These are phyloP conservation scores for Pseudogymnoascus sp. DNA, from an alignment of 2,329 filamentous ascomycete species.

Conservation along the genomic window DNA sequence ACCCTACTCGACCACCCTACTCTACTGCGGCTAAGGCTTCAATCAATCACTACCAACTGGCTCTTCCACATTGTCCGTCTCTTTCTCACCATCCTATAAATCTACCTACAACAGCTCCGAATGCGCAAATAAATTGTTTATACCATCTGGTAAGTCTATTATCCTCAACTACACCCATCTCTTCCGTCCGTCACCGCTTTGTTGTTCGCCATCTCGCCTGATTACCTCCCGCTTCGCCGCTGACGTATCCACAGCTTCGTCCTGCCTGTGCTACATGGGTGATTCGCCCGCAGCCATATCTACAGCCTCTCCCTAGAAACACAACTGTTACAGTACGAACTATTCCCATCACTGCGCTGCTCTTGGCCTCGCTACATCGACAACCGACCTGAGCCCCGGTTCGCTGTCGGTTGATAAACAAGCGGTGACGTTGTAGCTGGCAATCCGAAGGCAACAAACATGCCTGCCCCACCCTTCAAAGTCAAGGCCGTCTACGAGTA, in stretches of 20 bases:
- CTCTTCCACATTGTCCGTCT: neutral
- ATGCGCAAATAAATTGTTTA: conserved; percentile 1
- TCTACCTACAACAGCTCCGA: neutral
- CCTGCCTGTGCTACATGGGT: conserved; percentile 4
- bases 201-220: neutral
- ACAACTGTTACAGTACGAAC: neutral
- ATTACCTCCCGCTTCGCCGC: neutral
- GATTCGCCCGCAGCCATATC: neutral
- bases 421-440: conserved; percentile 8
- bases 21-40: conserved; percentile 6
- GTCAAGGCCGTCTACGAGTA: conserved; percentile 97
- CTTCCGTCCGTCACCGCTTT: neutral
- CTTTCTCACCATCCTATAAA: conserved; percentile 1
- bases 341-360: neutral
- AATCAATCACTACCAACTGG: conserved; percentile 1
- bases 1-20: neutral
- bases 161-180: neutral
- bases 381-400: conserved; percentile 3
- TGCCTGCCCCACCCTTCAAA: conserved; percentile 70
- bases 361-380: neutral
- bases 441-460: conserved; percentile 34
- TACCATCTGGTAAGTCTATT: neutral
- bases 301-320: neutral
- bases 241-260: conserved; percentile 6
- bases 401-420: conserved; percentile 5